phyloP scores from a whole-genome alignment of 2,329 filamentous ascomycete genomes.

The Chaetomium olivaceum region DNA sequence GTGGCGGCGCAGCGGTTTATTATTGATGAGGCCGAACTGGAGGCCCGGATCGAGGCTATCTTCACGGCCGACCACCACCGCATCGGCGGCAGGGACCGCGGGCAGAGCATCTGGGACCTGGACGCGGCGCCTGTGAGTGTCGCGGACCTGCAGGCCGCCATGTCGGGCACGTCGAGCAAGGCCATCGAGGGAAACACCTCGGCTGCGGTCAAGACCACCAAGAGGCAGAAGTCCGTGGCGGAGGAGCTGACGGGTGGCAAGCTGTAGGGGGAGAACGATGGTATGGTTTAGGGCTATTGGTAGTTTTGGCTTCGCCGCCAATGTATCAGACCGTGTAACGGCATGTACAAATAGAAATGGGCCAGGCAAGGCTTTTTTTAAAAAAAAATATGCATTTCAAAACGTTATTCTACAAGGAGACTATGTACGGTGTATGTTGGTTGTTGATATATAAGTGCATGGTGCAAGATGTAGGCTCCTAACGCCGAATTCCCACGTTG shows the following conservation, averaged over 20 bases:
- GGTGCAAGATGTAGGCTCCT: constrained; percentile 1
- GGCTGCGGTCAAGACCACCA: constrained; percentile 48
- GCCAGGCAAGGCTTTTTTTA: constrained; percentile 4
- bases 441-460: not conserved
- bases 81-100: constrained; percentile 47
- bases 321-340: constrained; percentile 23
- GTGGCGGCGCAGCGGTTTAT: constrained; percentile 88
- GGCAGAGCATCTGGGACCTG: constrained; percentile 54
- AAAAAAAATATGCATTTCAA: constrained; percentile 22
- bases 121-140: constrained; percentile 50
- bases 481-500: constrained; percentile 10
- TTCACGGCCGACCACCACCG: constrained; percentile 59
- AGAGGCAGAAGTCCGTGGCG: constrained; percentile 55
- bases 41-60: constrained; percentile 69
- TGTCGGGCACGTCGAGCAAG: constrained; percentile 38
- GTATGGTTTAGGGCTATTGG: not conserved
- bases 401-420: constrained; percentile 1
- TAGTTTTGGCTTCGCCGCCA: not conserved
- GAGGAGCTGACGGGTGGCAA: constrained; percentile 63
- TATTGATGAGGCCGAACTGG: constrained; percentile 74
- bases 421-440: not conserved
- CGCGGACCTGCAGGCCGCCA: constrained; percentile 46
- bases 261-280: constrained; percentile 42
- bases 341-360: constrained; percentile 30
- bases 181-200: constrained; percentile 42